Conservation (phyloP, 2,329 filamentous ascomycete species). For the Rugonectria rugulosa region DNA sequence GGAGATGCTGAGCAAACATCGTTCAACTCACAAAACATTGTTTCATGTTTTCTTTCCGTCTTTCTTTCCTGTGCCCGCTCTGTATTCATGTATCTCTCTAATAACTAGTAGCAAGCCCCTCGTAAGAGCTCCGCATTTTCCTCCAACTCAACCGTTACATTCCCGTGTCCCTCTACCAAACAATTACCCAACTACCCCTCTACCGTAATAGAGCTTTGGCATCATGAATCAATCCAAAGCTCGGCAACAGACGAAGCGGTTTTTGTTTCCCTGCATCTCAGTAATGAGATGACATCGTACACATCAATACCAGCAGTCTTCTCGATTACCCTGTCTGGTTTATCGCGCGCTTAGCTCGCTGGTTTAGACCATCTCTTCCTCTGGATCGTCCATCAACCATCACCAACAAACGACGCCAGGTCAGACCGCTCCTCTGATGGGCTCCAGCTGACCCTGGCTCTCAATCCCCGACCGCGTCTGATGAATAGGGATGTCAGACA, state of each 20-base stretch:
- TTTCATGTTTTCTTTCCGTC: too few relatives aligned
- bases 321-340: too few relatives aligned
- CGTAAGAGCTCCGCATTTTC: not conserved
- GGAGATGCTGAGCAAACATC: too few relatives aligned
- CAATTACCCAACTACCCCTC: not conserved
- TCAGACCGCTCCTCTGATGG: slow-evolving; percentile 16
- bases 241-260: too few relatives aligned
- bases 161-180: not conserved
- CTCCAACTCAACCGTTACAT: not conserved
- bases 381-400: slow-evolving; percentile 4
- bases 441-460: slow-evolving; percentile 1
- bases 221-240: too few relatives aligned
- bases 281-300: not conserved
- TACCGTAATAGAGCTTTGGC: slow-evolving; percentile 2
- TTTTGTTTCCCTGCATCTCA: not conserved
- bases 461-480: not conserved
- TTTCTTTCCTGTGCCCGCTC: too few relatives aligned
- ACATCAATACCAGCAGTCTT: not conserved
- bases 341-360: slow-evolving; percentile 1
- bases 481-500: not conserved
- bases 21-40: too few relatives aligned
- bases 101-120: too few relatives aligned
- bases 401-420: slow-evolving; percentile 2
- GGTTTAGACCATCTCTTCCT: slow-evolving; percentile 4
- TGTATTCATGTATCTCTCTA: too few relatives aligned